Percentiles rank a stretch among this genome's conserved stretches.
phyloP scores from a whole-genome alignment of 148 eudicot genomes.

The Chenopodium album region DNA sequence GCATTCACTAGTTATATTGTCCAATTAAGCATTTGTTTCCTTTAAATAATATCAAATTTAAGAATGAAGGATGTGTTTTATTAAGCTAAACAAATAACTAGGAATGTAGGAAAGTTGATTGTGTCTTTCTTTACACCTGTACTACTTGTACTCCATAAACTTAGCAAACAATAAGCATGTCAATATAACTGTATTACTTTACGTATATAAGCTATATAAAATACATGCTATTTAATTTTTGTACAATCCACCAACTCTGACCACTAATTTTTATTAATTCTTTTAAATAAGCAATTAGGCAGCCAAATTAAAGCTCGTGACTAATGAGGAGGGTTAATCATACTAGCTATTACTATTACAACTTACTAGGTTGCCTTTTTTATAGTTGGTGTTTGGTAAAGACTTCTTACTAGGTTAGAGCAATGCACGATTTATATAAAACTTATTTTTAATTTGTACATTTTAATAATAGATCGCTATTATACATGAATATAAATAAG shows the following conservation, averaged over 20 bases:
- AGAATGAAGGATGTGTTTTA: background rate
- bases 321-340: background rate
- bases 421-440: too few relatives aligned
- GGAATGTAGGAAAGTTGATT: too few relatives aligned
- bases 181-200: background rate
- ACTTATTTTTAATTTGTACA: too few relatives aligned
- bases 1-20: too few relatives aligned
- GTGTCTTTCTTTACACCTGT: background rate
- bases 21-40: too few relatives aligned
- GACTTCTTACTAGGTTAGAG: background rate
- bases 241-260: slow-evolving; percentile 19
- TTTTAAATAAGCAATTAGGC: background rate
- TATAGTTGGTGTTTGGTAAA: background rate
- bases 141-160: background rate
- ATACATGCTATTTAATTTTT: background rate
- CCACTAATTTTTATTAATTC: background rate
- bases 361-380: background rate
- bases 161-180: slow-evolving; percentile 11
- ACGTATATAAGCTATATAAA: background rate
- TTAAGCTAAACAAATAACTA: background rate
- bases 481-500: too few relatives aligned
- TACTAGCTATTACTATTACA: background rate
- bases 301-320: background rate
- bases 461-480: too few relatives aligned
- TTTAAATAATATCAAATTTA: too few relatives aligned